phyloP scores from a whole-genome alignment of 2,329 filamentous ascomycete genomes.

The Fusarium nelsonii region DNA sequence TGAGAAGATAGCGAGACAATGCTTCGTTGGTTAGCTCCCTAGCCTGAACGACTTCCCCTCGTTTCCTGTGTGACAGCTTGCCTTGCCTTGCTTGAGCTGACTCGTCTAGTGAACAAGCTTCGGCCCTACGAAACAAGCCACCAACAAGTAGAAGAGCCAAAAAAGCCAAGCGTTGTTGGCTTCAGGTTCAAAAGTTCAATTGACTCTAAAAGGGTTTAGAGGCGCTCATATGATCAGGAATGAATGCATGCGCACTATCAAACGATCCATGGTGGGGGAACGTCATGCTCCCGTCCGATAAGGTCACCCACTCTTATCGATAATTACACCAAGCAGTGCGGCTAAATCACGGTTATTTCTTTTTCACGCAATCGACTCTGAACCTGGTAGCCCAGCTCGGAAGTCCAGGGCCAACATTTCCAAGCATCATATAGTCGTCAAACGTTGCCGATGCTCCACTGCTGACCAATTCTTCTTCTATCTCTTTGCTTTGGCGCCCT shows the following conservation, averaged over 20 bases:
- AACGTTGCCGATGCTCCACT: slow-evolving; percentile 34
- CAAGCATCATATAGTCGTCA: slow-evolving; percentile 33
- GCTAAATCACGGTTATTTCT: slow-evolving; percentile 41
- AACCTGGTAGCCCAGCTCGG: slow-evolving; percentile 18
- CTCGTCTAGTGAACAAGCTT: slow-evolving; percentile 26
- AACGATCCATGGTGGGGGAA: slow-evolving; percentile 23
- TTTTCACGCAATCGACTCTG: slow-evolving; percentile 32
- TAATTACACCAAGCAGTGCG: slow-evolving; percentile 10
- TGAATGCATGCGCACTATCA: slow-evolving; percentile 26
- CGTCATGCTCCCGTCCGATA: slow-evolving; percentile 31
- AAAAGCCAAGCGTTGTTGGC: slow-evolving; percentile 2
- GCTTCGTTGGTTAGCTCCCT: slow-evolving; percentile 6
- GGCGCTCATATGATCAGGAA: slow-evolving; percentile 22
- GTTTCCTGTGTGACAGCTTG: slow-evolving; percentile 38
- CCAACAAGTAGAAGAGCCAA: slow-evolving; percentile 14
- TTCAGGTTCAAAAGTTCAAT: not conserved
- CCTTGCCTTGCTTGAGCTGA: slow-evolving; percentile 8
- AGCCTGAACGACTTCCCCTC: slow-evolving; percentile 28
- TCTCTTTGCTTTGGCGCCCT: slow-evolving; percentile 15
- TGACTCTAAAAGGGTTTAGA: slow-evolving; percentile 4
- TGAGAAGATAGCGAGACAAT: slow-evolving; percentile 11
- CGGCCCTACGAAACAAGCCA: slow-evolving; percentile 18
- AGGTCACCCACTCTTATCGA: slow-evolving; percentile 33
- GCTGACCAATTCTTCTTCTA: slow-evolving; percentile 43
- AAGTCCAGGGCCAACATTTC: slow-evolving; percentile 18